Evolutionary conservation across 306 rosid genomes (phyloP).

Genomic region (Quercus variabilis): DNA sequence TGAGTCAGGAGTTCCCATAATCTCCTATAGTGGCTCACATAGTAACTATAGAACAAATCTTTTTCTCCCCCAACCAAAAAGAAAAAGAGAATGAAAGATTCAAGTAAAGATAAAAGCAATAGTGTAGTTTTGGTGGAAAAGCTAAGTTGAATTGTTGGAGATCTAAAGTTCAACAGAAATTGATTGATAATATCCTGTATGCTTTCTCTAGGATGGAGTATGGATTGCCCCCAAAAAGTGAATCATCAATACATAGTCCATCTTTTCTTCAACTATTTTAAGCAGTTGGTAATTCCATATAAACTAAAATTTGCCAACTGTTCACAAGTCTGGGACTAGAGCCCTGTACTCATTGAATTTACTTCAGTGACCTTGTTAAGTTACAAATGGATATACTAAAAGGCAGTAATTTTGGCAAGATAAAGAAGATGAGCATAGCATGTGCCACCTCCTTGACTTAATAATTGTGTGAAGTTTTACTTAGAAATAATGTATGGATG

Average conservation of each 20-base stretch:
- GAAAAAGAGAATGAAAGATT: background rate
- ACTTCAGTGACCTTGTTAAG: background rate
- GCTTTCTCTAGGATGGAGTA: background rate
- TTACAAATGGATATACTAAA: background rate
- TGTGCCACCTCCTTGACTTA: background rate
- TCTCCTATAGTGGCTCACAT: background rate
- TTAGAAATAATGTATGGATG: background rate
- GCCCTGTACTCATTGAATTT: background rate
- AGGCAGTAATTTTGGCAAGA: background rate
- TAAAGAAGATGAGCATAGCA: background rate
- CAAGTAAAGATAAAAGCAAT: background rate
- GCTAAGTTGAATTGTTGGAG: background rate
- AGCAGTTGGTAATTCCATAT: background rate
- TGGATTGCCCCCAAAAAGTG: background rate
- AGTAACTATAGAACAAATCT: background rate
- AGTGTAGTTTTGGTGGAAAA: background rate
- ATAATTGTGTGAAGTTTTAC: background rate
- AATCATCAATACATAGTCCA: background rate
- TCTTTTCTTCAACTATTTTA: background rate
- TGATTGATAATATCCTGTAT: background rate
- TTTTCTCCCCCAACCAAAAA: background rate
- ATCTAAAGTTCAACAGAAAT: background rate
- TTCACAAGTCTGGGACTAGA: background rate
- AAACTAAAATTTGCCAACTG: background rate
- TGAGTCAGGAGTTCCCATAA: background rate